Percentiles rank a stretch among this genome's conserved stretches.
Conservation (phyloP, 208 protist species). For the Wallacemonas rigidus region DNA sequence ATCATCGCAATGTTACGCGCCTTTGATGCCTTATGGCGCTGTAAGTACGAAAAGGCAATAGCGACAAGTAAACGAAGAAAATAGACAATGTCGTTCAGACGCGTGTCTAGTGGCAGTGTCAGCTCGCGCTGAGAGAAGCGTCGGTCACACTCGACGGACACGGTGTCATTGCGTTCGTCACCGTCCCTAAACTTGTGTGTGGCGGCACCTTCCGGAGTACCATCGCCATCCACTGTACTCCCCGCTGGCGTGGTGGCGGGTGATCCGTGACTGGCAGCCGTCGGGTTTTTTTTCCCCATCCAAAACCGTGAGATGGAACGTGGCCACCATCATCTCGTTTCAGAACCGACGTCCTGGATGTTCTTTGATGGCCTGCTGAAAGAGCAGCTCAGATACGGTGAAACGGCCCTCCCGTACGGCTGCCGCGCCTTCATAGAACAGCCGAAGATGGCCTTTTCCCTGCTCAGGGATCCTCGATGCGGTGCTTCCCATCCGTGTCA, state of each 20-base stretch:
- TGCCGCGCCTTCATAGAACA: conserved; percentile 37
- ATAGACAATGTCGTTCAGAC: conserved; percentile 29
- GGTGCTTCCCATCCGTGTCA: conserved; percentile 8
- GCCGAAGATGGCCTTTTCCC: conserved; percentile 25
- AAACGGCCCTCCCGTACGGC: conserved; percentile 42
- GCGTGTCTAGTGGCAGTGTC: conserved; percentile 36
- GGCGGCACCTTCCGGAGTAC: neutral
- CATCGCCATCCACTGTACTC: neutral
- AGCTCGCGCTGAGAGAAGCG: conserved; percentile 11
- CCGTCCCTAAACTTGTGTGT: neutral
- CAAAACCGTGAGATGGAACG: conserved; percentile 3
- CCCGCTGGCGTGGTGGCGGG: neutral
- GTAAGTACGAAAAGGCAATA: conserved; percentile 36
- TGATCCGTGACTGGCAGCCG: neutral
- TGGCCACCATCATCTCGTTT: conserved; percentile 21
- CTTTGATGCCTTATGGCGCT: conserved; percentile 4
- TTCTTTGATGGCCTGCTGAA: conserved; percentile 42
- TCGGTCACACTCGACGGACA: conserved; percentile 10
- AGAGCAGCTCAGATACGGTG: conserved; percentile 49
- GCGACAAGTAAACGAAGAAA: conserved; percentile 33
- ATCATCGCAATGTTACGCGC: conserved; percentile 21
- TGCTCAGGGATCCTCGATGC: conserved; percentile 13
- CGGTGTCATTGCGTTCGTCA: conserved; percentile 2
- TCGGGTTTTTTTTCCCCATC: neutral
- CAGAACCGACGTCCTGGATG: conserved; percentile 40